These are phyloP conservation scores for Ceratocystis diversiconidia DNA, from an alignment of 2,329 filamentous ascomycete genomes.

Conservation along the genomic window DNA sequence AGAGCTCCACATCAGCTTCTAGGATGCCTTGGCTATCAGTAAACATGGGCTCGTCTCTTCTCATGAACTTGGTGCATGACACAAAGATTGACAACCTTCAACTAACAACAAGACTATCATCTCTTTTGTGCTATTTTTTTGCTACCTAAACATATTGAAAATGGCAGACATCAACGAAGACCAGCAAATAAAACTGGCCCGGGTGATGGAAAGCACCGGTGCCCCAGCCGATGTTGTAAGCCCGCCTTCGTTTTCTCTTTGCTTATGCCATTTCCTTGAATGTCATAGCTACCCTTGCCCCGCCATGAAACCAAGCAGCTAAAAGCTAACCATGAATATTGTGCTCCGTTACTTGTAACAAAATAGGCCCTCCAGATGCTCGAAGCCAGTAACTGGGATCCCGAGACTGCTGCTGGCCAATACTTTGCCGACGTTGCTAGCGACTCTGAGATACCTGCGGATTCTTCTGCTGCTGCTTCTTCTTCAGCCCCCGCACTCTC, in stretches of 20 bases:
- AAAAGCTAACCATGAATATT: not conserved
- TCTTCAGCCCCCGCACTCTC: constrained; percentile 20
- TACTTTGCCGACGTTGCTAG: constrained; percentile 40
- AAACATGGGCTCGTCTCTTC: not conserved
- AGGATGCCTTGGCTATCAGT: constrained; percentile 2
- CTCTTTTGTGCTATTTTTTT: not conserved
- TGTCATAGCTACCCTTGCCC: not conserved
- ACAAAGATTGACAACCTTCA: not conserved
- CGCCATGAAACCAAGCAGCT: not conserved
- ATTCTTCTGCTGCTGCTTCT: constrained; percentile 26
- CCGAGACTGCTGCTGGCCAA: constrained; percentile 45
- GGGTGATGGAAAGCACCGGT: constrained; percentile 11
- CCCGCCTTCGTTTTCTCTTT: too few relatives aligned
- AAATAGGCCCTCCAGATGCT: constrained; percentile 54
- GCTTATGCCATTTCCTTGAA: not conserved
- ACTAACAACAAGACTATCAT: not conserved
- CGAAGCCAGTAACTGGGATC: constrained; percentile 49
- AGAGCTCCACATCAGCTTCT: constrained; percentile 14
- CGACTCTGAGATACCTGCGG: constrained; percentile 29
- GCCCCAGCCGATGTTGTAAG: not conserved
- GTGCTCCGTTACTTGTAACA: not conserved
- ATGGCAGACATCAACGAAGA: constrained; percentile 2
- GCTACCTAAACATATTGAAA: not conserved
- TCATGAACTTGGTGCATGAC: not conserved
- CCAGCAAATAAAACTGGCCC: constrained; percentile 9